Evolutionary conservation across 176 grass and related monocot species (phyloP).

Genomic region (Carex parvula): DNA sequence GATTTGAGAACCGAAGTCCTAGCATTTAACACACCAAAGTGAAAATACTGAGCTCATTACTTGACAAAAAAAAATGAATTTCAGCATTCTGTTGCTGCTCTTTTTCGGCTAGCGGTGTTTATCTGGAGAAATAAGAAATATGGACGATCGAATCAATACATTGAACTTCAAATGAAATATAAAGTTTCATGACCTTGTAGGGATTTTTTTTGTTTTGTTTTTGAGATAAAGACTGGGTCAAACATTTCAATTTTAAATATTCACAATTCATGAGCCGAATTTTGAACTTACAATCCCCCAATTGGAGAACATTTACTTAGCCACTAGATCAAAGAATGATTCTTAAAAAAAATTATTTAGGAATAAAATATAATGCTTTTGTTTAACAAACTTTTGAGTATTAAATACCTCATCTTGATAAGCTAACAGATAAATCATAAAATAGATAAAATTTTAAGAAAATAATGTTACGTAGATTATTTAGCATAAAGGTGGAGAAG

Average conservation of each 20-base stretch:
- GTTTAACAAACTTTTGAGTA: background rate
- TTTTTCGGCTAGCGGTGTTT: constrained; percentile 33
- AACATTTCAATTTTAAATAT: no score
- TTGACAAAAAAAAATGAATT: background rate
- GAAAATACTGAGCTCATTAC: background rate
- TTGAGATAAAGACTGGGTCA: no score
- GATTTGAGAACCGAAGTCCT: background rate
- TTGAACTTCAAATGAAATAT: background rate
- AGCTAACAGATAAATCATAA: background rate
- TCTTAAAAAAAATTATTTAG: no score
- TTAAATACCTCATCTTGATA: background rate
- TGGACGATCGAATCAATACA: background rate
- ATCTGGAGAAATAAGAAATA: constrained; percentile 10
- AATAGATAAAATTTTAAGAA: background rate
- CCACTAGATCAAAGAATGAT: no score
- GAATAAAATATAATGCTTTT: background rate
- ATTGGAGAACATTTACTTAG: no score
- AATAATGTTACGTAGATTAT: background rate
- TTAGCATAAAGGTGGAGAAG: background rate
- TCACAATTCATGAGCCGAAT: no score
- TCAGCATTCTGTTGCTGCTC: constrained; percentile 33
- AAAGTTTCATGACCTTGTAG: background rate
- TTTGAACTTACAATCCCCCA: no score
- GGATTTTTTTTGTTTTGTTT: background rate
- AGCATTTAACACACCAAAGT: constrained; percentile 2